Conservation (phyloP, 2,329 filamentous ascomycete species). For the Fusarium scirpi region DNA sequence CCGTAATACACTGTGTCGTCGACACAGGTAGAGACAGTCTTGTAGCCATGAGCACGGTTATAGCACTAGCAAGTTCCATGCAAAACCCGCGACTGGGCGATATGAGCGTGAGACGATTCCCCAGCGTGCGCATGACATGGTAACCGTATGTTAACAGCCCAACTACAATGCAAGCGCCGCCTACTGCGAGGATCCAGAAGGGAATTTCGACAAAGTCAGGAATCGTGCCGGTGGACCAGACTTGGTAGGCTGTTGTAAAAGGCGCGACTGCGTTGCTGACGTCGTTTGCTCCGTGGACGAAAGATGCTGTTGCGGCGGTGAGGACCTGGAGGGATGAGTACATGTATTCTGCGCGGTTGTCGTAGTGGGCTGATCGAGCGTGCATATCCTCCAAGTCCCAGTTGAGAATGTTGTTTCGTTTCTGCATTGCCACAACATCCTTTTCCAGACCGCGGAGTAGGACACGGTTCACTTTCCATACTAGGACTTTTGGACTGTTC, state of each 20-base stretch:
- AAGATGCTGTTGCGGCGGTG: conserved; percentile 72
- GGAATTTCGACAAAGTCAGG: conserved; percentile 63
- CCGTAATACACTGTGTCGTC: conserved; percentile 73
- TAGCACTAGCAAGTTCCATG: conserved; percentile 70
- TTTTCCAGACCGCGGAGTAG: conserved; percentile 62
- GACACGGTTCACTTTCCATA: conserved; percentile 56
- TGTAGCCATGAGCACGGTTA: conserved; percentile 71
- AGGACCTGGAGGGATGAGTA: conserved; percentile 71
- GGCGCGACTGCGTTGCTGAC: conserved; percentile 73
- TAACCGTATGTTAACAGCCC: conserved; percentile 72
- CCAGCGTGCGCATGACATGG: conserved; percentile 73
- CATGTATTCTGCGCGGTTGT: conserved; percentile 72
- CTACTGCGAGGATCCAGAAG: conserved; percentile 69
- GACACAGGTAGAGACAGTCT: conserved; percentile 68
- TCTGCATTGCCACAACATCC: conserved; percentile 61
- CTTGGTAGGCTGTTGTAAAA: conserved; percentile 71
- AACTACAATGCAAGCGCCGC: conserved; percentile 63
- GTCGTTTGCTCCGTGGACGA: conserved; percentile 77
- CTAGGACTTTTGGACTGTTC: conserved; percentile 56
- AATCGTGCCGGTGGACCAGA: conserved; percentile 65
- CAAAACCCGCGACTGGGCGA: conserved; percentile 69
- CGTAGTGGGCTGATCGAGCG: conserved; percentile 68
- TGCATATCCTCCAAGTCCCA: conserved; percentile 64
- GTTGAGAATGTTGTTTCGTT: conserved; percentile 61
- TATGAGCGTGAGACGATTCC: conserved; percentile 71